Base-by-base conservation (phyloP, 805 yeast species). In the Starmerella floricola region DNA sequence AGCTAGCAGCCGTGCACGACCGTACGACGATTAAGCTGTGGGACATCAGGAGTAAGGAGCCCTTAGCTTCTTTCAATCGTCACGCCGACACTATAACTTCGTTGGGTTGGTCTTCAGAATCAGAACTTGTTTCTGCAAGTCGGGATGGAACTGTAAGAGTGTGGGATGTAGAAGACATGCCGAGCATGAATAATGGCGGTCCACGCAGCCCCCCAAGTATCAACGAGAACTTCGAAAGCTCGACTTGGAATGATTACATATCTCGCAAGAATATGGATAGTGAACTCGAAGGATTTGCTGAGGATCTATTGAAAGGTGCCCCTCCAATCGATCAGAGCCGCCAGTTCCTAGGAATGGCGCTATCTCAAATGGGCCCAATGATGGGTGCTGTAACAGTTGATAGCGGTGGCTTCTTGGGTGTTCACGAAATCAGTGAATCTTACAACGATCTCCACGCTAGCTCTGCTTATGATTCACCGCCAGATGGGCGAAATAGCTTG, bases 41-140 rank as follows among this genome's bases (percentile, higher is more conserved):
- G 93, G 94, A 83, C 61, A 73, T 79, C 34, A 67, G 94, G 48
- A 67, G 74, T 31, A 60, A 64, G 31, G 69, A 67, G 15, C 75
- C 77, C 2, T 62, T 74, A 40, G 71, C 74, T 8, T 62, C 63
- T 31, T 62, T 79, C 30, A 55, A 62, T 2, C 83, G 82, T 1
- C 85, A 79, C 52, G 56, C 63, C 5, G 77, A 72, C 46, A 58
- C 59, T 27, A 64, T 83, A 13, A 71, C 75, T 6, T 61, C 74
- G 18, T 52, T 83, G 30, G 73, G 74, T 46, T 83, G 91, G 88
- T 57, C 67, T 2, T 64, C 65, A 40, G 40, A 46, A 13, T 60
- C 64, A 18, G 74, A 73, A 54, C 48, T 79, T 24, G 72, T 74
- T 52, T 66, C 79, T 1, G 76, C 80, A 6, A 73, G 79, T 2